Evolutionary conservation across 2,329 filamentous ascomycete genomes (phyloP), one percentile per base, ranked within the genome.

Genomic region (Phialophora tarda): DNA sequence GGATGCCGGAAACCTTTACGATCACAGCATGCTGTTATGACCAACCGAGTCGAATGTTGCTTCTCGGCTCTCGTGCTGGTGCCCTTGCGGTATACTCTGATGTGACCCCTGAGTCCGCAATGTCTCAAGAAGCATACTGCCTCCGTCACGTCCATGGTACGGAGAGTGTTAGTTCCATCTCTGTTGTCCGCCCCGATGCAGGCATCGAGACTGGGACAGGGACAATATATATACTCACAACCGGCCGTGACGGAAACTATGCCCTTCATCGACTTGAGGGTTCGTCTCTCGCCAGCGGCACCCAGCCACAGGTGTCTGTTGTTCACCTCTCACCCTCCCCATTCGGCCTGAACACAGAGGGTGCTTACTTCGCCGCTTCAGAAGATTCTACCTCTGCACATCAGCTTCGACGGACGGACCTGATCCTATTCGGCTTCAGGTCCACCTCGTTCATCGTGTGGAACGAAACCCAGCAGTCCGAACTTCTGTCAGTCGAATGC

Each of bases 341-440:
- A 0, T 87, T 96, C 51, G 91, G 90, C 0, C 88, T 90, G 0
- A 88, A 91, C 71, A 85, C 97, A 44, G 91, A 96, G 76, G 88
- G 89, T 0, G 84, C 89, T 0, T 89, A 86, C 79, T 85, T 94
- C 66, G 65, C 72, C 1, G 77, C 77, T 0, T 76, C 81, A 1
- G 32, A 21, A 34, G 56, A 14, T 17, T 41, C 47, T n/a, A 11
- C 56, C 26, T 28, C 17, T 17, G 48, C 14, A 11, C 14, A 23
- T 28, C 14, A 58, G 41, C 14, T n/a, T 44, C 17, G 10, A n/a
- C 38, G 38, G 17, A 23, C 38, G 17, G 83, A 91, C 55, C 80
- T 97, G 0, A 81, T 93, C 30, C 80, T 96, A 12, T 91, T 89
- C 75, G 94, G 94, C 2, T 98, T 97, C 78, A 88, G 86, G 63